Percentiles rank a stretch among this genome's conserved stretches.
Conservation (phyloP, 257 asterid genomes). For the Penstemon newberryi region DNA sequence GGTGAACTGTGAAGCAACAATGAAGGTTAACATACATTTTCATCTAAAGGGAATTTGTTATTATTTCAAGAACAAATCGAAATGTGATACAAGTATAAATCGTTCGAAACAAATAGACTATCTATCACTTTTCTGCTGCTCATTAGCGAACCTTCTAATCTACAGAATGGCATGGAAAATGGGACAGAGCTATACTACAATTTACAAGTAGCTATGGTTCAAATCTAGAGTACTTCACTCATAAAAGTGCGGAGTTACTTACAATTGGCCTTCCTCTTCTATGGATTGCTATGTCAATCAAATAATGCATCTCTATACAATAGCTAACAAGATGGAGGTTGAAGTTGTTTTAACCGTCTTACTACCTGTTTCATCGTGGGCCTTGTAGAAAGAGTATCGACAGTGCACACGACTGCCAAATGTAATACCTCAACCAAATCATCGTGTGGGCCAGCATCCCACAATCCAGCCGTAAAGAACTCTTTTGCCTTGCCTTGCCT, state of each 20-base stretch:
- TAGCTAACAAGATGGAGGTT: slow-evolving; percentile 75
- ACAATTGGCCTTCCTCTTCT: slow-evolving; percentile 33
- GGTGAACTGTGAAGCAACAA: too few relatives aligned
- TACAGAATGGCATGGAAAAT: slow-evolving; percentile 42
- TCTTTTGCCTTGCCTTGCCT: slow-evolving; percentile 80
- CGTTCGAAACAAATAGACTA: slow-evolving; percentile 43
- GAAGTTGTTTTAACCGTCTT: slow-evolving; percentile 82
- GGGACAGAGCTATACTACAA: slow-evolving; percentile 63
- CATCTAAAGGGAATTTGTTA: slow-evolving; percentile 14
- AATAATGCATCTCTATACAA: slow-evolving; percentile 6
- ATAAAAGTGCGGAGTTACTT: slow-evolving; percentile 30
- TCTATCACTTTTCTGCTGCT: slow-evolving; percentile 60
- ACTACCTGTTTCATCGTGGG: slow-evolving; percentile 94
- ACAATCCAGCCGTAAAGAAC: slow-evolving; percentile 75
- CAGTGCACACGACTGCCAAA: slow-evolving; percentile 81
- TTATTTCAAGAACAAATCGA: slow-evolving; percentile 42
- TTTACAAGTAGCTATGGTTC: slow-evolving; percentile 56
- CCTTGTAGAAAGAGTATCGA: slow-evolving; percentile 68
- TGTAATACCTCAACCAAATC: slow-evolving; percentile 83
- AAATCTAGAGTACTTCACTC: slow-evolving; percentile 30
- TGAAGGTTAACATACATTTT: too few relatives aligned
- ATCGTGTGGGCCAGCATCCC: slow-evolving; percentile 90
- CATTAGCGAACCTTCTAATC: slow-evolving; percentile 44
- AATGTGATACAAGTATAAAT: slow-evolving; percentile 43
- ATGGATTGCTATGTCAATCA: slow-evolving; percentile 30